Evolutionary conservation across 768 basidiomycete genomes (phyloP).

Genomic region (Tulasnella sp.): DNA sequence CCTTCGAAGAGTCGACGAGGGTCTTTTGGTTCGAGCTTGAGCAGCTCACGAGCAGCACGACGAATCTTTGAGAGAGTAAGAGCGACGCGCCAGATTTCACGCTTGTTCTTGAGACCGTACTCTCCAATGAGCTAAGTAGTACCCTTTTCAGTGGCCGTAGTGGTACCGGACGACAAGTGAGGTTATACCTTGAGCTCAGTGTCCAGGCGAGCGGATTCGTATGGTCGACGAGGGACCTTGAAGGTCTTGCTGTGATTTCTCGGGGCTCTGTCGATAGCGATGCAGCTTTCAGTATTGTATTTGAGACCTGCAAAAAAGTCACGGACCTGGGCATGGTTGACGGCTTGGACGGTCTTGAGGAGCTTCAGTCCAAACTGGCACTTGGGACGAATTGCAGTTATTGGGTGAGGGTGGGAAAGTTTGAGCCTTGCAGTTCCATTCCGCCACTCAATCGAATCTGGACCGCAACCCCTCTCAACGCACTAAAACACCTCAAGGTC

Average conservation of each 20-base stretch:
- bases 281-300: not conserved
- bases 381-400: not conserved
- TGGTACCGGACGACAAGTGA: not conserved
- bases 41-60: constrained; percentile 99
- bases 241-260: constrained; percentile 93
- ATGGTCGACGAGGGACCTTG: constrained; percentile 98
- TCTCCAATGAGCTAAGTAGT: constrained; percentile 85
- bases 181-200: constrained; percentile 90
- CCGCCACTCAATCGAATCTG: constrained; percentile 42
- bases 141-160: not conserved
- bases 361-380: constrained; percentile 18
- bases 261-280: constrained; percentile 59
- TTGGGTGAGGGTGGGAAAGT: constrained; percentile 27
- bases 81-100: constrained; percentile 99
- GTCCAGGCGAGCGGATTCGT: constrained; percentile 96
- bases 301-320: constrained; percentile 13
- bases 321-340: constrained; percentile 71
- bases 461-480: constrained; percentile 38
- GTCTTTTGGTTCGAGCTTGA: constrained; percentile 99
- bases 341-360: constrained; percentile 27
- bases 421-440: constrained; percentile 56
- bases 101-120: constrained; percentile 99
- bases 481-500: constrained; percentile 22
- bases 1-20: constrained; percentile 98
- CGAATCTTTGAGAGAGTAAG: constrained; percentile 98